These are phyloP conservation scores for Phellinidium pouzarii DNA, from an alignment of 1,284 basidiomycete species.

Conservation along the genomic window DNA sequence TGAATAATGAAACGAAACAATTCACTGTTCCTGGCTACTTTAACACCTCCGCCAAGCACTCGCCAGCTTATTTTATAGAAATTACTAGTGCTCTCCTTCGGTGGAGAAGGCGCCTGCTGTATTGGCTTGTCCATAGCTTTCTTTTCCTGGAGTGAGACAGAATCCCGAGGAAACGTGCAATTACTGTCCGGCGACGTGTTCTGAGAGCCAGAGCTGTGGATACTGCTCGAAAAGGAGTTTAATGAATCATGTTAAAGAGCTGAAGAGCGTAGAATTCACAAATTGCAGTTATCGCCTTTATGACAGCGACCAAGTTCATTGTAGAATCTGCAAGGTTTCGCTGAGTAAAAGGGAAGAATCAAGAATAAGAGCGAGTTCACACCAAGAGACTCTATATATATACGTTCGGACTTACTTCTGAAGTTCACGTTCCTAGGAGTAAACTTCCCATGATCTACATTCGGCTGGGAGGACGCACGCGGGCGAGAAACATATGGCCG, in stretches of 20 bases:
- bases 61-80: conserved; percentile 16
- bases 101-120: conserved; percentile 1
- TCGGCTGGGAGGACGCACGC: conserved; percentile 1
- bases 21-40: conserved; percentile 8
- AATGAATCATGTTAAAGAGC: background rate
- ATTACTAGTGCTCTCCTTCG: conserved; percentile 1
- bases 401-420: conserved; percentile 1
- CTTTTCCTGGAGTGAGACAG: background rate
- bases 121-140: conserved; percentile 25
- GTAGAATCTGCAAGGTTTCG: conserved; percentile 62
- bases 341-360: conserved; percentile 29
- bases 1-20: background rate
- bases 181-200: background rate
- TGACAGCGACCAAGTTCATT: conserved; percentile 42
- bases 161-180: background rate
- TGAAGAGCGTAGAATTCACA: conserved; percentile 36
- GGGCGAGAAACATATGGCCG: background rate
- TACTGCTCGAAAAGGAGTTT: background rate
- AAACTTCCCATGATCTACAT: background rate
- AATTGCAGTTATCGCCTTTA: conserved; percentile 58
- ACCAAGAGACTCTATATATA: background rate
- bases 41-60: conserved; percentile 15
- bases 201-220: background rate
- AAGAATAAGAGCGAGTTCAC: background rate
- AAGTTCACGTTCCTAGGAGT: conserved; percentile 6